Conservation (phyloP, 1,284 basidiomycete genomes). For the Pyrrhoderma lamaoense region DNA sequence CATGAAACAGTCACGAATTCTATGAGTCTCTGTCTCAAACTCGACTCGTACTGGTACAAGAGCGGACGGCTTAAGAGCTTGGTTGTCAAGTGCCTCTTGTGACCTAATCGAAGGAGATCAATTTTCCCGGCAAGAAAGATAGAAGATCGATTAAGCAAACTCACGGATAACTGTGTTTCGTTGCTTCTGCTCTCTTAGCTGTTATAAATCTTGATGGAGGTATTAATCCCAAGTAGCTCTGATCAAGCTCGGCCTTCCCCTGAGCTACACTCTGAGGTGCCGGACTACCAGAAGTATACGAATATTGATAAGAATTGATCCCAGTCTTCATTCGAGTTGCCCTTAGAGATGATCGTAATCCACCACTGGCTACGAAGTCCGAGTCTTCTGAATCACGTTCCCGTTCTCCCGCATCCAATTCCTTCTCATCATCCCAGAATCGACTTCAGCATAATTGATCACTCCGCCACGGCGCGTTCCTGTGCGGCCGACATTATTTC, state of each 20-base stretch:
- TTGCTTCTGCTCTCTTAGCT: slow-evolving; percentile 47
- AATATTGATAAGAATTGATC: slow-evolving; percentile 31
- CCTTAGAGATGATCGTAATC: slow-evolving; percentile 39
- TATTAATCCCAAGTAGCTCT: slow-evolving; percentile 84
- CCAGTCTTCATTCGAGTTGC: slow-evolving; percentile 31
- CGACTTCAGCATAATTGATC: slow-evolving; percentile 86
- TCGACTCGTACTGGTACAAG: slow-evolving; percentile 93
- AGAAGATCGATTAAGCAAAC: slow-evolving; percentile 30
- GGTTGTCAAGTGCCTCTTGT: slow-evolving; percentile 54
- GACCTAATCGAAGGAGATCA: too few relatives aligned
- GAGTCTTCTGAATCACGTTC: slow-evolving; percentile 67
- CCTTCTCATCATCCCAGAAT: slow-evolving; percentile 59
- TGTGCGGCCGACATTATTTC: slow-evolving; percentile 38
- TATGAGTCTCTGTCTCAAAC: slow-evolving; percentile 85
- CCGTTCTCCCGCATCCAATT: slow-evolving; percentile 56
- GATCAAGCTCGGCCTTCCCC: slow-evolving; percentile 55
- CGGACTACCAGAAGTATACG: slow-evolving; percentile 19
- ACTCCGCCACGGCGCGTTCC: slow-evolving; percentile 54
- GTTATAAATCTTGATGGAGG: slow-evolving; percentile 78
- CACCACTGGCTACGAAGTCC: slow-evolving; percentile 50
- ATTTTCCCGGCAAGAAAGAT: too few relatives aligned
- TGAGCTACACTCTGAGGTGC: slow-evolving; percentile 21
- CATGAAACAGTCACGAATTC: slow-evolving; percentile 92
- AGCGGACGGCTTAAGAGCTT: slow-evolving; percentile 58
- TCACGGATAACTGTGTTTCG: slow-evolving; percentile 65